Base-by-base conservation (phyloP, 176 grass and related monocot species). In the Tuctoria greenei region DNA sequence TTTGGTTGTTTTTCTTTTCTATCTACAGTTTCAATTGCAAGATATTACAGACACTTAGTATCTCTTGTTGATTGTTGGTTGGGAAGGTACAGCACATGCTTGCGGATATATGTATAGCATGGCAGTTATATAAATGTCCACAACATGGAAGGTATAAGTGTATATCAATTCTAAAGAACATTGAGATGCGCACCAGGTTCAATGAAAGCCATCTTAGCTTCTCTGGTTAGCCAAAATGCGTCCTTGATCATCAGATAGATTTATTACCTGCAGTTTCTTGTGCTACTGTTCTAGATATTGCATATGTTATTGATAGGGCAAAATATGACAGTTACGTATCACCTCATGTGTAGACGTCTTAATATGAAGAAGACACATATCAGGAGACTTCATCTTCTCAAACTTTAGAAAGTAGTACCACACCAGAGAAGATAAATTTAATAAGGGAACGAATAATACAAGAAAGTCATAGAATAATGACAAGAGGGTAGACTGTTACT, bases 61-160 rank as follows among this genome's bases (percentile, higher is more conserved):
- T 79, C 20, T 59, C 37, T 74, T 62, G 31, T 20, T 1, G 7
- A 8, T 60, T 61, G 38, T 41, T 78, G 14, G 40, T 59, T 77
- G 47, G 28, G 49, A 8, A 40, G 15, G 37, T 63, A 55, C 23
- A 41, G 46, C 74, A 41, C 64, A 31, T 82, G 51, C 61, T 34
- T 73, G 35, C 34, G 21, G 1, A 63, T 73, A 14, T 77, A 9
- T 73, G 18, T 34, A 87, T 77, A 66, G 40, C 67, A 39, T 64
- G 49, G 24, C 21, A n/a, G 2, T 61, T 57, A 61, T 28, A 67
- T 34, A 50, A 1, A 21, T 31, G 61, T 74, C 17, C 1, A 57
- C 10, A 62, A 37, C 9, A 62, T 52, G 36, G 12, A 67, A 42
- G 41, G 42, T 79, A 67, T 58, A 61, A 41, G 10, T 8, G 7